phyloP scores from a whole-genome alignment of 2,329 filamentous ascomycete genomes.

The Amauroascus niger region DNA sequence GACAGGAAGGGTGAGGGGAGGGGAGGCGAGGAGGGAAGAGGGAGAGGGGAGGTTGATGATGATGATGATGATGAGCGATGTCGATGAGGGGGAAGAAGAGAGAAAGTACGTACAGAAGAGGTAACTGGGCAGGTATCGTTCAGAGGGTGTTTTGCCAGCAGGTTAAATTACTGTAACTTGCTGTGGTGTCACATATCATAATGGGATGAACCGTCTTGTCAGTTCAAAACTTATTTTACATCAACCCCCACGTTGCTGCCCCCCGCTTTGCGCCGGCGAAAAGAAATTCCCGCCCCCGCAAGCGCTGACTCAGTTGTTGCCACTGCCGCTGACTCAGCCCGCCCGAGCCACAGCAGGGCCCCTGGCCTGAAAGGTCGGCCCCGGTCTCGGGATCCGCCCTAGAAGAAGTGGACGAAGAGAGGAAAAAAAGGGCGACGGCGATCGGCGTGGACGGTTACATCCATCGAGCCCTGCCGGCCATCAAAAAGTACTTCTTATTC shows the following conservation, averaged over 20 bases:
- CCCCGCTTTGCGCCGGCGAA: neutral
- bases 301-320: neutral
- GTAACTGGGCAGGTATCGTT: too few relatives aligned
- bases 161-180: too few relatives aligned
- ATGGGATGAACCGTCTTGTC: neutral
- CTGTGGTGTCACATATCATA: neutral
- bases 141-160: too few relatives aligned
- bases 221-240: neutral
- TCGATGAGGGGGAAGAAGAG: too few relatives aligned
- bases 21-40: too few relatives aligned
- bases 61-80: too few relatives aligned
- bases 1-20: too few relatives aligned
- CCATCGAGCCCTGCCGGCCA: neutral
- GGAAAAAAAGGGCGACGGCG: conserved; percentile 1
- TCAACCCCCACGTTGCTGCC: neutral
- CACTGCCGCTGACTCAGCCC: neutral
- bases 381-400: neutral
- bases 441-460: conserved; percentile 10
- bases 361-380: neutral
- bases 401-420: too few relatives aligned
- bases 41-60: too few relatives aligned
- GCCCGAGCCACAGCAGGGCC: neutral
- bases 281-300: neutral
- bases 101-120: too few relatives aligned
- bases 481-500: neutral